Evolutionary conservation across 1,139 yeast species (phyloP).

Genomic region (Pneumocystis carinii): DNA sequence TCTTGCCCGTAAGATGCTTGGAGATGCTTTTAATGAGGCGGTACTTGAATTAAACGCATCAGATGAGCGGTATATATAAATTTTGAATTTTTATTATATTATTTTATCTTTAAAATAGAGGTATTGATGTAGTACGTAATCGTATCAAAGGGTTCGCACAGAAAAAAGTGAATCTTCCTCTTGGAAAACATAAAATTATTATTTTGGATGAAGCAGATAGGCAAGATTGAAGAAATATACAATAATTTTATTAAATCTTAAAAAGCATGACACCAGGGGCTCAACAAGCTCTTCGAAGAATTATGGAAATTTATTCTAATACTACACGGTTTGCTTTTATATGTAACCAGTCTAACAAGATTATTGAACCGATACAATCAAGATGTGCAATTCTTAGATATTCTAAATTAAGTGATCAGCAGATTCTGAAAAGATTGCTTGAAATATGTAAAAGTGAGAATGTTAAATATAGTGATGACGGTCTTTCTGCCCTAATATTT

Average conservation of each 20-base stretch:
- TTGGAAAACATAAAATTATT: constrained; percentile 72
- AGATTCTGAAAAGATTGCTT: constrained; percentile 60
- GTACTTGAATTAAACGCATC: constrained; percentile 88
- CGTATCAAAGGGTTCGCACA: constrained; percentile 92
- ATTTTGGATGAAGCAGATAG: constrained; percentile 83
- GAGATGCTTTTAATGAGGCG: constrained; percentile 61
- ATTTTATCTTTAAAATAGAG: background rate
- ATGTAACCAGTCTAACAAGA: constrained; percentile 84
- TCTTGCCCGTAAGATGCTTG: constrained; percentile 70
- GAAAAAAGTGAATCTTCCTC: constrained; percentile 61
- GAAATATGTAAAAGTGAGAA: constrained; percentile 58
- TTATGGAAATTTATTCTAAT: constrained; percentile 90
- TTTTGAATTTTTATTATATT: background rate
- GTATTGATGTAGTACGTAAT: constrained; percentile 85
- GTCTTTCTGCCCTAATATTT: constrained; percentile 83
- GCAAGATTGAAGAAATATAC: background rate
- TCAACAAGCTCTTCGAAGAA: constrained; percentile 89
- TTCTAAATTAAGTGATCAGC: constrained; percentile 66
- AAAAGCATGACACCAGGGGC: constrained; percentile 94
- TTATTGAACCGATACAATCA: constrained; percentile 90
- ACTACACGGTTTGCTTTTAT: constrained; percentile 96
- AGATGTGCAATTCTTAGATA: constrained; percentile 91
- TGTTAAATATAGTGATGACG: constrained; percentile 74
- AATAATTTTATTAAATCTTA: background rate
- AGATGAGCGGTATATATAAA: constrained; percentile 54